These are phyloP conservation scores for Trichoderma atrobrunneum DNA, from an alignment of 2,329 filamentous ascomycete species.

Conservation along the genomic window DNA sequence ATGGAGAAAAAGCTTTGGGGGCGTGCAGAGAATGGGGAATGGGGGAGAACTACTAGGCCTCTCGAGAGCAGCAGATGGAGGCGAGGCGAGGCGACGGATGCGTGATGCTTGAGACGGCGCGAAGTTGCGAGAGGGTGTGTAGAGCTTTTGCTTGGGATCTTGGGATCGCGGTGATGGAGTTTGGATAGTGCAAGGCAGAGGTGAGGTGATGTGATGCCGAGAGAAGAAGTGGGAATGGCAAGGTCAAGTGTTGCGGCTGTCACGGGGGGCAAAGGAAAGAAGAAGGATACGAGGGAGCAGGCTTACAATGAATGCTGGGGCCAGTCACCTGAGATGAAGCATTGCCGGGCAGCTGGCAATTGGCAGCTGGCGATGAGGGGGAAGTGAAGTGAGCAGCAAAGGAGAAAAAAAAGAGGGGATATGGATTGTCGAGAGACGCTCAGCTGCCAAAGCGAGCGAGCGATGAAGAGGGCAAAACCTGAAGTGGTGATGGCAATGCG, in stretches of 20 bases:
- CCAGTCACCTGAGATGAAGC: constrained; percentile 38
- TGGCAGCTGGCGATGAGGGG: constrained; percentile 25
- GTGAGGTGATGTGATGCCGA: background rate
- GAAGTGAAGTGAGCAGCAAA: constrained; percentile 19
- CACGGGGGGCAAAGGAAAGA: constrained; percentile 15
- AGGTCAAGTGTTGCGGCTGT: constrained; percentile 12
- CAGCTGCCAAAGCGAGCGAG: background rate
- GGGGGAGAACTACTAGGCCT: background rate
- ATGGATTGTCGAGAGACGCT: constrained; percentile 21
- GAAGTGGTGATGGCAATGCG: background rate
- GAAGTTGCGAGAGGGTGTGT: background rate
- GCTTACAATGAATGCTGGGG: constrained; percentile 27
- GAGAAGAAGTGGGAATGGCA: constrained; percentile 9
- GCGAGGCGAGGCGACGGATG: background rate
- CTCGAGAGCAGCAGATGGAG: background rate
- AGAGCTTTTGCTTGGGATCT: background rate
- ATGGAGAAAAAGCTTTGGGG: background rate
- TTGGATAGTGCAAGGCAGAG: background rate
- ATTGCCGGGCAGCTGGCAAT: constrained; percentile 34
- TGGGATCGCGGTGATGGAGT: background rate
- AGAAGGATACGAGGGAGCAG: constrained; percentile 22
- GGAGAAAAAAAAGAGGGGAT: constrained; percentile 26
- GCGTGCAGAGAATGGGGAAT: background rate
- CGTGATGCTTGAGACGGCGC: background rate
- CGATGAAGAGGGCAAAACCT: background rate